Evolutionary conservation across 2,329 filamentous ascomycete genomes (phyloP).

Genomic region (Cladosporium austrohemisphaericum): DNA sequence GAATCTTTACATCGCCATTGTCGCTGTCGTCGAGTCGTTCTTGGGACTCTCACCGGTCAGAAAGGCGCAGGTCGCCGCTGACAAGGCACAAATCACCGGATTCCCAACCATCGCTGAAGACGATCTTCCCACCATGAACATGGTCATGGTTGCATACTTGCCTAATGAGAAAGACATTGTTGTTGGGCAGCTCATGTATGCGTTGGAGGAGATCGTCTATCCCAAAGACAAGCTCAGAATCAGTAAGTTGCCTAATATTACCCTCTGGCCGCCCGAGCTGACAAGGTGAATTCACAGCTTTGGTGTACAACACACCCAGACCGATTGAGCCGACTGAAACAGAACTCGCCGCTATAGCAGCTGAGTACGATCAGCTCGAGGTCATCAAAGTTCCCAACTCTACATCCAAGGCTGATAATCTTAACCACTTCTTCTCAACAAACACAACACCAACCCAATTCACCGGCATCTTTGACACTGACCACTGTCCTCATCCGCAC

Average conservation of each 20-base stretch:
- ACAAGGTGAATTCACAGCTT: constrained; percentile 1
- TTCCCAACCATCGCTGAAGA: constrained; percentile 22
- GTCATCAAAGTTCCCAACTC: constrained; percentile 48
- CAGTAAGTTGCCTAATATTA: constrained; percentile 26
- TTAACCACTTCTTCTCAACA: constrained; percentile 48
- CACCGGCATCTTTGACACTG: constrained; percentile 49
- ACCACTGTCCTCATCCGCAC: constrained; percentile 50
- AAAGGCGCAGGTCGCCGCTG: constrained; percentile 26
- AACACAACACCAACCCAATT: constrained; percentile 41
- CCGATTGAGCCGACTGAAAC: constrained; percentile 46
- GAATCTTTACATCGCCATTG: constrained; percentile 31
- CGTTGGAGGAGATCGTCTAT: constrained; percentile 46
- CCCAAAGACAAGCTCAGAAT: constrained; percentile 46
- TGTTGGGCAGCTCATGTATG: constrained; percentile 45
- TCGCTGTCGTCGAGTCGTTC: constrained; percentile 30
- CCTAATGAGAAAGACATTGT: constrained; percentile 51
- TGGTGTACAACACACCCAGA: constrained; percentile 49
- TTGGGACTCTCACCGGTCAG: constrained; percentile 31
- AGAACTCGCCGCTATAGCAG: constrained; percentile 38
- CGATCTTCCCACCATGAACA: constrained; percentile 42
- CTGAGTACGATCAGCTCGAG: constrained; percentile 39
- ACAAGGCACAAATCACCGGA: constrained; percentile 26
- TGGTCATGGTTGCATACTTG: constrained; percentile 50
- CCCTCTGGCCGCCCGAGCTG: background rate
- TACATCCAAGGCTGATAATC: constrained; percentile 49